A percentile compares a stretch with the other conserved stretches of the same genome.
These are phyloP conservation scores for Pseudocercospora eumusae DNA, from an alignment of 2,329 filamentous ascomycete genomes.

Conservation along the genomic window DNA sequence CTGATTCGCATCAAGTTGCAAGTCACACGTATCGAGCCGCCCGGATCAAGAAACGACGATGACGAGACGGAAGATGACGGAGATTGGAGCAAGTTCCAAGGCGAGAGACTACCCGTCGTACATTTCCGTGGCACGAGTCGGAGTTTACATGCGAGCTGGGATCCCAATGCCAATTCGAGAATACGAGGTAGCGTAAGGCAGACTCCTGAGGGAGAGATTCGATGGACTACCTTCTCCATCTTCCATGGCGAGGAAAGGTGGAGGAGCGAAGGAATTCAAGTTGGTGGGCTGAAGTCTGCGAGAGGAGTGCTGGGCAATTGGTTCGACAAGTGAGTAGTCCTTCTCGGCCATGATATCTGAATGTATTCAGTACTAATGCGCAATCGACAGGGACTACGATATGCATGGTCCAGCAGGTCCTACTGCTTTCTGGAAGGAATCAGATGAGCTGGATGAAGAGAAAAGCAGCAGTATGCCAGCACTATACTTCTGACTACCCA, in stretches of 20 bases:
- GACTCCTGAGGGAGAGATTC: constrained; percentile 69
- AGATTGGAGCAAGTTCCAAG: constrained; percentile 36
- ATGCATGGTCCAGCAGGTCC: constrained; percentile 70
- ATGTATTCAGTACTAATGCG: too few species aligned
- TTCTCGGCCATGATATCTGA: too few species aligned
- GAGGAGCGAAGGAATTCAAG: constrained; percentile 74
- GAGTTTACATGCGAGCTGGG: constrained; percentile 64
- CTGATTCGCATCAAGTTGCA: constrained; percentile 69
- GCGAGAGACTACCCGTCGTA: constrained; percentile 60
- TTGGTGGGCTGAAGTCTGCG: constrained; percentile 66
- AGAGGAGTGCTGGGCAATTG: constrained; percentile 73
- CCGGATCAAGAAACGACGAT: constrained; percentile 56
- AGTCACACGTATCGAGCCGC: constrained; percentile 61
- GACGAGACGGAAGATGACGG: constrained; percentile 34
- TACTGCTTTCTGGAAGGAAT: constrained; percentile 76
- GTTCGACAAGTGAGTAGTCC: constrained; percentile 69
- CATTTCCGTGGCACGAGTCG: constrained; percentile 65
- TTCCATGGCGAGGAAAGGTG: constrained; percentile 67
- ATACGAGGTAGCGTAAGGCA: constrained; percentile 67
- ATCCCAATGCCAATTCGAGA: constrained; percentile 67
- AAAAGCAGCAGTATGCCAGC: constrained; percentile 31
- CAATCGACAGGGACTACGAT: constrained; percentile 60
- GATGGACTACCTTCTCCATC: constrained; percentile 71
- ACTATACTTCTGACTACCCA: constrained; percentile 27
- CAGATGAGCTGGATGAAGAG: constrained; percentile 49